Base-by-base conservation (phyloP, 768 basidiomycete genomes). In the Lactifluus hygrophoroides region DNA sequence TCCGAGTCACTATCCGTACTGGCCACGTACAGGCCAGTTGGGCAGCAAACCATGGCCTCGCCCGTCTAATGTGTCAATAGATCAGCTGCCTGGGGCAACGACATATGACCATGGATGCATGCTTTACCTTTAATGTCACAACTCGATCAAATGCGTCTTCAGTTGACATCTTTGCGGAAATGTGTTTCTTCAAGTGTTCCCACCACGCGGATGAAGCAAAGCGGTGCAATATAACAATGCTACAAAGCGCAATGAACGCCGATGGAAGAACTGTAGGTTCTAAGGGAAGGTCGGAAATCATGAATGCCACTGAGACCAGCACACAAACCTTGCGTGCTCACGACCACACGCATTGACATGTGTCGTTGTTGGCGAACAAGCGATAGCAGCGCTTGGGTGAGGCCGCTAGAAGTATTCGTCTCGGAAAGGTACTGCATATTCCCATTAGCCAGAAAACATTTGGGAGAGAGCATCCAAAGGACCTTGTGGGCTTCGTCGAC, bases 401-500 rank as follows among this genome's bases (percentile, higher is more conserved):
- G 74, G 0, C 84, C 82, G 0, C 77, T 73, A 0, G 78, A 69
- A 4, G 72, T 66, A 35, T 71, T 76, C 23, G 69, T 72, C 0
- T 74, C 66, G 1, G 83, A 80, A 0, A 88, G 74, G 63, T 89
- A 87, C 85, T 87, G 55, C 32, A 61, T n/a, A 13, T n/a, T 42
- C n/a, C 27, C 14, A 14, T 64, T 43, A 52, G 43, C 38, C 23
- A 48, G 21, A 30, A 53, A 34, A 40, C 46, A n/a, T 13, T 25
- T 13, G 10, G 21, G 14, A 4, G 27, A 63, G 35, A 51, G 21
- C 19, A 37, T 3, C 13, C 44, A n/a, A 57, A 71, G 37, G 53
- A 83, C 86, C 66, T 88, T 88, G 63, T 89, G 86, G 0, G 87
- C 86, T 58, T 89, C 87, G 46, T 89, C 86, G 0, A 88, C 82